Percentiles rank a stretch among this genome's conserved stretches.
These are phyloP conservation scores for Yamadazyma insecticola DNA, from an alignment of 805 yeast species.

Conservation along the genomic window DNA sequence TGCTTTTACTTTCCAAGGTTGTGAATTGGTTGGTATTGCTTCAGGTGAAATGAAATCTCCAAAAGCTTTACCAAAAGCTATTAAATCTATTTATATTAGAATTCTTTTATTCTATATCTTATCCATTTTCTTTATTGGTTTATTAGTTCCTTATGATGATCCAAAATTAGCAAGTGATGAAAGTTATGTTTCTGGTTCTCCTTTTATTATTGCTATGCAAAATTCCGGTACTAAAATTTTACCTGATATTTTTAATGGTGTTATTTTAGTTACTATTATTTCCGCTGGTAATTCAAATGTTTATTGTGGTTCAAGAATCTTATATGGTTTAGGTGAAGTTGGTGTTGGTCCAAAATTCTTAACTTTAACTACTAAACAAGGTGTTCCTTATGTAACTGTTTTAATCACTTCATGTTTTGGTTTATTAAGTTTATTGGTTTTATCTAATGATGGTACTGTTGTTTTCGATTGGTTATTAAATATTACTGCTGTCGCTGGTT, in stretches of 20 bases:
- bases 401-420: slow-evolving; percentile 58
- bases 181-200: slow-evolving; percentile 50
- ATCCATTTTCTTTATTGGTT: slow-evolving; percentile 64
- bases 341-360: slow-evolving; percentile 55
- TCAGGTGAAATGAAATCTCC: slow-evolving; percentile 75
- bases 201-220: slow-evolving; percentile 67
- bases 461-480: slow-evolving; percentile 73
- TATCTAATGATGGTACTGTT: slow-evolving; percentile 45
- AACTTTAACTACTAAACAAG: slow-evolving; percentile 43
- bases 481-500: slow-evolving; percentile 74
- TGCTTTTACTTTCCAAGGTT: slow-evolving; percentile 79
- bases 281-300: slow-evolving; percentile 81
- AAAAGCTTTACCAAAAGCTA: slow-evolving; percentile 66
- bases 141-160: slow-evolving; percentile 67
- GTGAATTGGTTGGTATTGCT: slow-evolving; percentile 69
- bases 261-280: slow-evolving; percentile 58
- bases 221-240: slow-evolving; percentile 64
- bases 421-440: slow-evolving; percentile 56
- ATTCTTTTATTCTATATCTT: slow-evolving; percentile 62
- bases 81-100: slow-evolving; percentile 63
- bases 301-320: slow-evolving; percentile 65
- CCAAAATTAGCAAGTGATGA: slow-evolving; percentile 40
- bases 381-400: slow-evolving; percentile 62
- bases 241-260: slow-evolving; percentile 70
- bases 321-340: slow-evolving; percentile 61